These are phyloP conservation scores for Termitomyces sp. DNA, from an alignment of 768 basidiomycete species.

Conservation along the genomic window DNA sequence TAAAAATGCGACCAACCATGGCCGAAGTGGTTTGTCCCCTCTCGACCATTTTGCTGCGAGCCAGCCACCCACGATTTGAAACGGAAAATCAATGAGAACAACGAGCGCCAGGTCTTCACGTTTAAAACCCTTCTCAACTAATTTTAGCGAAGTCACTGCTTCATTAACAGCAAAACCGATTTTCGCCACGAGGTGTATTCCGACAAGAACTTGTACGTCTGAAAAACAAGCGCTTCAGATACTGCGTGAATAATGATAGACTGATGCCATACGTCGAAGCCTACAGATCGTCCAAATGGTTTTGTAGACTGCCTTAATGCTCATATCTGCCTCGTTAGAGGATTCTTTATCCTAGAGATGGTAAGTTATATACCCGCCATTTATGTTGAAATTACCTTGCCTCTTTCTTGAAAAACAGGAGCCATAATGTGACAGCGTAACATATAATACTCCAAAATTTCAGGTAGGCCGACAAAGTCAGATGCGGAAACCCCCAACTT, in stretches of 20 bases:
- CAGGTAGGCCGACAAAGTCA: conserved; percentile 75
- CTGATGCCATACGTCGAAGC: conserved; percentile 64
- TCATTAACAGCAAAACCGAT: conserved; percentile 95
- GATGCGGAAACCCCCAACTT: conserved; percentile 72
- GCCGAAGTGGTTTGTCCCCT: conserved; percentile 71
- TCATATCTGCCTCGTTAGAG: conserved; percentile 78
- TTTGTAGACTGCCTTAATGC: conserved; percentile 83
- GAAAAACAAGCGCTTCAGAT: conserved; percentile 5
- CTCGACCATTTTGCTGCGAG: conserved; percentile 88
- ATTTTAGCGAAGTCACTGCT: conserved; percentile 83
- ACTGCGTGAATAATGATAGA: not conserved
- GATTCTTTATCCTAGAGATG: conserved; percentile 59
- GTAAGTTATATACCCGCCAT: not conserved
- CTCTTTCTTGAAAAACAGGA: conserved; percentile 86
- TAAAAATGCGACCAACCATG: conserved; percentile 92
- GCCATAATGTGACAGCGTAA: conserved; percentile 82
- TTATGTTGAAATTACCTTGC: conserved; percentile 28
- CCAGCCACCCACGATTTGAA: conserved; percentile 94
- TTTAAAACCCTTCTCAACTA: conserved; percentile 94
- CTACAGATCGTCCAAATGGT: conserved; percentile 94
- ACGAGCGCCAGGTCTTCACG: conserved; percentile 95
- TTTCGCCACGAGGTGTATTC: conserved; percentile 88
- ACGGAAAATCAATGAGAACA: conserved; percentile 95
- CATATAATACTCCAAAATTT: conserved; percentile 83
- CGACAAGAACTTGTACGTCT: conserved; percentile 89